phyloP scores from a whole-genome alignment of 2,329 filamentous ascomycete genomes.

The Aaosphaeria pasadenensis region DNA sequence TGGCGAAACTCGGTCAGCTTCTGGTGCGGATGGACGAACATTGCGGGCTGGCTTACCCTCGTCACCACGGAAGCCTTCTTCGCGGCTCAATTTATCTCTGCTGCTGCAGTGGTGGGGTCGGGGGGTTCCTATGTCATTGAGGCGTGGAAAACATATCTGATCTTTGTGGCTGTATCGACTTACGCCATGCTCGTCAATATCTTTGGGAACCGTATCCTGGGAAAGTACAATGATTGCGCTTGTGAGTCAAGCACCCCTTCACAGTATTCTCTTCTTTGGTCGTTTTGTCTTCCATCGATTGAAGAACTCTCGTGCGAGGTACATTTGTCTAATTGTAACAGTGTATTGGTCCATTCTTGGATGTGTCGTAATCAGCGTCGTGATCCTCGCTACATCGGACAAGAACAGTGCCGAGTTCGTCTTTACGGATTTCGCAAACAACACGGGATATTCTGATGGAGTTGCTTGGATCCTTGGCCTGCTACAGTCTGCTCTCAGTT shows the following conservation, averaged over 20 bases:
- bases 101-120: constrained; percentile 42
- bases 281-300: not conserved
- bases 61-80: constrained; percentile 47
- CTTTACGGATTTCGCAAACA: constrained; percentile 46
- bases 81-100: constrained; percentile 44
- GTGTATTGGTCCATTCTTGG: constrained; percentile 11
- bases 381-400: constrained; percentile 43
- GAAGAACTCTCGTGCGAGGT: not conserved
- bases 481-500: constrained; percentile 27
- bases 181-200: constrained; percentile 41
- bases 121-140: constrained; percentile 37
- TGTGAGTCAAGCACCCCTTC: constrained; percentile 16
- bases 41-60: constrained; percentile 47
- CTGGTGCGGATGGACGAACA: constrained; percentile 45
- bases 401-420: constrained; percentile 45
- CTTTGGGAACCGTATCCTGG: constrained; percentile 43
- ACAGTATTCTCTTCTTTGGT: not conserved
- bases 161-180: constrained; percentile 41
- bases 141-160: constrained; percentile 42
- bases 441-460: constrained; percentile 31
- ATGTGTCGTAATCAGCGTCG: constrained; percentile 45
- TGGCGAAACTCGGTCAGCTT: constrained; percentile 45
- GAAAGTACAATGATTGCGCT: constrained; percentile 39
- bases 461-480: constrained; percentile 49
- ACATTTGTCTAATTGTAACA: not conserved